phyloP scores from a whole-genome alignment of 148 eudicot species.

The Amaranthus hypochondriacus region DNA sequence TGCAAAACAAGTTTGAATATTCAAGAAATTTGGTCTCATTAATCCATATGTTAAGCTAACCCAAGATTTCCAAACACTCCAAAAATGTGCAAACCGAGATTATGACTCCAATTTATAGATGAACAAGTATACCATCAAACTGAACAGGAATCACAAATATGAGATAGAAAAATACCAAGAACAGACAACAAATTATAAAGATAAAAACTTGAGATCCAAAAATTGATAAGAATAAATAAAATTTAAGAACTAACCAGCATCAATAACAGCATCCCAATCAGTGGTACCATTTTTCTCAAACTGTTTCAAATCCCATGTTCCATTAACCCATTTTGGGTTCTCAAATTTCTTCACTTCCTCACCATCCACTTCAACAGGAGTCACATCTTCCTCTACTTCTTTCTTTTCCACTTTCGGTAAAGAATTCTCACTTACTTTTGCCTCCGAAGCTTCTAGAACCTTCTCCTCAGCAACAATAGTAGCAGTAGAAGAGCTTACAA shows the following conservation, averaged over 20 bases:
- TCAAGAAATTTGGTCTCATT: neutral
- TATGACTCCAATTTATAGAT: neutral
- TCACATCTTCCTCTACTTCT: conserved; percentile 24
- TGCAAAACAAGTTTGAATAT: neutral
- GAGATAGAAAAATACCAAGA: neutral
- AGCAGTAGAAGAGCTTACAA: conserved; percentile 21
- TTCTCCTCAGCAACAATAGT: conserved; percentile 30
- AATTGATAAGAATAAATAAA: too few species aligned
- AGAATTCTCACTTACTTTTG: conserved; percentile 1
- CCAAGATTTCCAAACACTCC: neutral
- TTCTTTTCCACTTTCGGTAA: conserved; percentile 21
- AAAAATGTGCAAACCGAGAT: neutral
- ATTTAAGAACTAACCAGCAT: conserved; percentile 56
- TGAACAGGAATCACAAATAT: neutral
- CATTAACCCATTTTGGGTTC: conserved; percentile 71
- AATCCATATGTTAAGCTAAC: neutral
- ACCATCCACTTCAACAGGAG: conserved; percentile 14
- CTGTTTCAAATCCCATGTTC: conserved; percentile 83
- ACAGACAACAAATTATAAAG: neutral
- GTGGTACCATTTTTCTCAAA: conserved; percentile 60
- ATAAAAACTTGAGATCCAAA: neutral
- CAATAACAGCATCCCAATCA: conserved; percentile 94
- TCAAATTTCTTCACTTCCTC: conserved; percentile 32
- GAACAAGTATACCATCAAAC: neutral
- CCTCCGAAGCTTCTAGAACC: conserved; percentile 27